These are phyloP conservation scores for Aphanoascus verrucosus DNA, from an alignment of 2,329 filamentous ascomycete genomes.

Conservation along the genomic window DNA sequence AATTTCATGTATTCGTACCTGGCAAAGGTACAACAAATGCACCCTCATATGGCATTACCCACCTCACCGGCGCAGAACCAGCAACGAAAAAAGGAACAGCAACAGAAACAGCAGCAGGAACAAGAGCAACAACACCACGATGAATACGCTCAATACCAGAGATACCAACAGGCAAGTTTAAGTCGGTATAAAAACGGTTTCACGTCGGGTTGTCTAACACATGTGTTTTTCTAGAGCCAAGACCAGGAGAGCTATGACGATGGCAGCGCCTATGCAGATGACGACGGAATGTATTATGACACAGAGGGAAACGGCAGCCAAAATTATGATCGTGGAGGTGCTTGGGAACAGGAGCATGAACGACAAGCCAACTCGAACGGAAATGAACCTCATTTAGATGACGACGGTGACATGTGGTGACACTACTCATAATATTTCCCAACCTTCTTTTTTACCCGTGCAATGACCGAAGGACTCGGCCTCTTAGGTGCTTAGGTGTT, in stretches of 20 bases:
- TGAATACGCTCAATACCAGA: conserved; percentile 27
- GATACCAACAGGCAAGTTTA: conserved; percentile 32
- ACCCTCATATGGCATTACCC: conserved; percentile 88
- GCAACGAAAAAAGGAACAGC: conserved; percentile 26
- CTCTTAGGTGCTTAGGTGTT: background rate
- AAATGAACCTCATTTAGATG: conserved; percentile 34
- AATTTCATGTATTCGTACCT: conserved; percentile 99
- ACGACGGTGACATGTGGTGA: conserved; percentile 43
- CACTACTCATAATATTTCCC: background rate
- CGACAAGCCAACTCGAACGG: conserved; percentile 28
- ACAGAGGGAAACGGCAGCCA: conserved; percentile 35
- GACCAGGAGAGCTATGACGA: conserved; percentile 32
- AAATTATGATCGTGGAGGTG: conserved; percentile 31
- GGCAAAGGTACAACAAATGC: conserved; percentile 97
- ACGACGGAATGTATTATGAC: conserved; percentile 44
- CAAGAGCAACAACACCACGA: conserved; percentile 27
- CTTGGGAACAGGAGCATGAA: conserved; percentile 28
- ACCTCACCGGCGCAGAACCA: conserved; percentile 61
- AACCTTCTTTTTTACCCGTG: background rate
- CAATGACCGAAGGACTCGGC: background rate
- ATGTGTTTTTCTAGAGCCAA: conserved; percentile 16
- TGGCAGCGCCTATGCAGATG: conserved; percentile 41
- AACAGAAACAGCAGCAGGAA: conserved; percentile 29
- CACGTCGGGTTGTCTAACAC: background rate
- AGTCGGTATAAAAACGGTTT: background rate